These are phyloP conservation scores for Boletus semigastroideus DNA, from an alignment of 1,284 basidiomycete genomes.

Conservation along the genomic window DNA sequence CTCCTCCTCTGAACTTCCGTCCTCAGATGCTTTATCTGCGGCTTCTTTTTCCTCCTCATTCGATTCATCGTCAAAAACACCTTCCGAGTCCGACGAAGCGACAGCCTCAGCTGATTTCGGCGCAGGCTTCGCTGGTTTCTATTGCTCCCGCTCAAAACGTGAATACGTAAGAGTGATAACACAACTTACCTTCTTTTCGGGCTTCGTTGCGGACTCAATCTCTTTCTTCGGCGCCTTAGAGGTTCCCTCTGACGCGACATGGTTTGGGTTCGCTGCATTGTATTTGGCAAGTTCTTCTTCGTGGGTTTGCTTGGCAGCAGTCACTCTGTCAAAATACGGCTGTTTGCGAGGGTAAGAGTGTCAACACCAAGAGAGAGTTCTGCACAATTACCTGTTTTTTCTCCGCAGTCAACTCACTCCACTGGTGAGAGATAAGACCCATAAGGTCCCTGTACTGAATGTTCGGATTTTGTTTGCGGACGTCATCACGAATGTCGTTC, in stretches of 20 bases:
- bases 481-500: conserved; percentile 80
- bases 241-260: conserved; percentile 37
- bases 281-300: conserved; percentile 51
- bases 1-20: conserved; percentile 31
- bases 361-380: not conserved
- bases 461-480: conserved; percentile 65
- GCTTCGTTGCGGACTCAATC: conserved; percentile 16
- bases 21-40: conserved; percentile 34
- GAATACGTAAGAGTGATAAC: conserved; percentile 8
- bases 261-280: conserved; percentile 47
- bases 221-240: conserved; percentile 28
- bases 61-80: conserved; percentile 21
- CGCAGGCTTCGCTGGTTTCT: conserved; percentile 27
- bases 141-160: conserved; percentile 13
- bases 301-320: conserved; percentile 48
- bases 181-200: conserved; percentile 28
- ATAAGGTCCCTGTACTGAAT: conserved; percentile 76
- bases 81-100: conserved; percentile 32
- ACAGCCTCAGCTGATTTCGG: conserved; percentile 27
- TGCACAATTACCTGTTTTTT: conserved; percentile 66
- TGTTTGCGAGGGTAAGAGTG: conserved; percentile 15
- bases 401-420: conserved; percentile 66
- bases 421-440: conserved; percentile 68
- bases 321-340: conserved; percentile 30
- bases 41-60: conserved; percentile 27